phyloP scores from a whole-genome alignment of 164 flowering plant genomes.

The Saururus chinensis region DNA sequence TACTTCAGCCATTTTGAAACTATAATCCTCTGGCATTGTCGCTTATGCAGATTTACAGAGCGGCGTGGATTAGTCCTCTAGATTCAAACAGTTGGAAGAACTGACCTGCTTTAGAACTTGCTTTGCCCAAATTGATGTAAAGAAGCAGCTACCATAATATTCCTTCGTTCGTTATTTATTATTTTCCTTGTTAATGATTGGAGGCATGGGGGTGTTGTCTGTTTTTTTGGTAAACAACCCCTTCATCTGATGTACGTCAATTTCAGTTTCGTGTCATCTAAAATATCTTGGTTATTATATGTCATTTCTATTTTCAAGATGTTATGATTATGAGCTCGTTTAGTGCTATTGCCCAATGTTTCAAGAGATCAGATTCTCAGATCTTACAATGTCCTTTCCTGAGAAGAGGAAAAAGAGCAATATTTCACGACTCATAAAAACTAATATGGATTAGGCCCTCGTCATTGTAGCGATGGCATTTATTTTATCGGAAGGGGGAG shows the following conservation, averaged over 20 bases:
- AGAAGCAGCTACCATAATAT: not conserved
- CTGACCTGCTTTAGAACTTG: not conserved
- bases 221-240: not conserved
- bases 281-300: no score
- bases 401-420: no score
- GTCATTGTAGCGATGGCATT: no score
- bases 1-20: not conserved
- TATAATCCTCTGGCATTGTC: not conserved
- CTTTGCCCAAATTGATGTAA: not conserved
- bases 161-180: not conserved
- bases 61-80: not conserved
- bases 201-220: not conserved
- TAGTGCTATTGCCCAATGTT: no score
- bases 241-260: not conserved
- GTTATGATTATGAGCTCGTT: no score
- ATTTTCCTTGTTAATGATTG: not conserved
- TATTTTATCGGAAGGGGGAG: no score
- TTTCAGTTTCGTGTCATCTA: no score
- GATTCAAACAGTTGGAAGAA: not conserved
- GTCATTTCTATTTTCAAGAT: no score
- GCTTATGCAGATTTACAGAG: not conserved
- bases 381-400: no score
- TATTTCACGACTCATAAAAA: no score
- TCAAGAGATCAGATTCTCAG: no score
- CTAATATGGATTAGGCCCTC: no score